Percentiles rank a stretch among this genome's conserved stretches.
phyloP scores from a whole-genome alignment of 352 stramenopile genomes.

The Aphanomyces cochlioides region DNA sequence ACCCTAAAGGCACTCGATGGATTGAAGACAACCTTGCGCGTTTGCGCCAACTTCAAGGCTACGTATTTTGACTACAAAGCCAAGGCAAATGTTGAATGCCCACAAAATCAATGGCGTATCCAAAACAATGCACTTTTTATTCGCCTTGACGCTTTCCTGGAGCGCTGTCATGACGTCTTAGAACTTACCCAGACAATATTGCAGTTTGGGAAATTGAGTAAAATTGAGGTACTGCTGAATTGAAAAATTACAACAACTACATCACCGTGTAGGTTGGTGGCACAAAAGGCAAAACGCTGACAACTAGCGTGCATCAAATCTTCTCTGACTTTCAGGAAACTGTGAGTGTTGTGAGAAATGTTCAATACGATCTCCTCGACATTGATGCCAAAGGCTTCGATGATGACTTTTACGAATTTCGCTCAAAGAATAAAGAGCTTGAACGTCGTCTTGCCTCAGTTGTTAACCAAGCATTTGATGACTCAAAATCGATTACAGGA shows the following conservation, averaged over 20 bases:
- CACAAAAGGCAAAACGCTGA: constrained; percentile 95
- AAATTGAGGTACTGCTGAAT: constrained; percentile 73
- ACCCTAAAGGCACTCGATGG: constrained; percentile 91
- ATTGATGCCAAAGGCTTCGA: constrained; percentile 96
- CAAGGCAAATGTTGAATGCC: constrained; percentile 95
- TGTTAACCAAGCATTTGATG: constrained; percentile 95
- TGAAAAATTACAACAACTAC: too few relatives aligned
- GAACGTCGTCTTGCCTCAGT: constrained; percentile 95
- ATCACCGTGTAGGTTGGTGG: constrained; percentile 66
- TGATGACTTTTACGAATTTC: constrained; percentile 97
- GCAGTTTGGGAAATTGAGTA: constrained; percentile 97
- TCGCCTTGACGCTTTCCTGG: constrained; percentile 95
- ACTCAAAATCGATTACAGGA: constrained; percentile 95
- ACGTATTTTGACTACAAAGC: constrained; percentile 98
- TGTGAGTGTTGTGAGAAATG: constrained; percentile 92
- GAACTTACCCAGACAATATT: constrained; percentile 98
- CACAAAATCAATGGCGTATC: constrained; percentile 96
- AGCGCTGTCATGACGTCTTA: constrained; percentile 97
- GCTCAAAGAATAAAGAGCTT: constrained; percentile 97
- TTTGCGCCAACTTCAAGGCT: constrained; percentile 96
- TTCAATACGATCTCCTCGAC: constrained; percentile 98
- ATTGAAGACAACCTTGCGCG: constrained; percentile 91
- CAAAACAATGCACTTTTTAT: constrained; percentile 97
- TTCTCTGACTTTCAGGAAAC: constrained; percentile 93
- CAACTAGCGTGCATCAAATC: constrained; percentile 92